Evolutionary conservation across 2,329 filamentous ascomycete species (phyloP).

Genomic region (Ampelomyces quisqualis): DNA sequence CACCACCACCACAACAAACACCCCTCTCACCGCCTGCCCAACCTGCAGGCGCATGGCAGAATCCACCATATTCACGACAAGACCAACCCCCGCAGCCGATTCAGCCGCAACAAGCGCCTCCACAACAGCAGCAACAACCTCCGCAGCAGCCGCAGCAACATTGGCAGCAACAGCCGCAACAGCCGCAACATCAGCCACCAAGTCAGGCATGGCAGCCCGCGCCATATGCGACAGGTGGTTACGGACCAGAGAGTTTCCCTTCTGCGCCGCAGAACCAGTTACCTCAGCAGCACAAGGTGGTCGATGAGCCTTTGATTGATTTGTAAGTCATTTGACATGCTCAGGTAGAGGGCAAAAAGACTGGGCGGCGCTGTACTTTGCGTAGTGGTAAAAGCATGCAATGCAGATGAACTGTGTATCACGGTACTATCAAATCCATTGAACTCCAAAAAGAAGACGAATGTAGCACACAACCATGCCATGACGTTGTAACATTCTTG

Average conservation of each 20-base stretch:
- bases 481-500: too few species aligned
- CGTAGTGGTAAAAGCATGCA: too few species aligned
- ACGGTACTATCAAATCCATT: too few species aligned
- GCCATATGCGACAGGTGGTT: constrained; percentile 43
- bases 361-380: too few species aligned
- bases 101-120: constrained; percentile 18
- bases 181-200: constrained; percentile 38
- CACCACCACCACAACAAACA: constrained; percentile 26
- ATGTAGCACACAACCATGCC: too few species aligned
- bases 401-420: too few species aligned
- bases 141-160: constrained; percentile 24
- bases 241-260: constrained; percentile 59
- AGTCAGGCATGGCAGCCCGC: constrained; percentile 37
- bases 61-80: constrained; percentile 33
- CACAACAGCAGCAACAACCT: constrained; percentile 25
- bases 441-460: too few species aligned
- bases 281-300: constrained; percentile 49
- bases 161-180: constrained; percentile 27
- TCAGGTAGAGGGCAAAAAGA: too few species aligned
- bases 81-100: constrained; percentile 12
- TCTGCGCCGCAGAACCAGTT: constrained; percentile 62
- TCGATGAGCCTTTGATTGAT: constrained; percentile 81
- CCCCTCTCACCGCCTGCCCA: constrained; percentile 36
- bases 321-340: constrained; percentile 54
- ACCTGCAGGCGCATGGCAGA: constrained; percentile 33